Base-by-base conservation (phyloP, 805 yeast species). In the Candida ipomoeae region DNA sequence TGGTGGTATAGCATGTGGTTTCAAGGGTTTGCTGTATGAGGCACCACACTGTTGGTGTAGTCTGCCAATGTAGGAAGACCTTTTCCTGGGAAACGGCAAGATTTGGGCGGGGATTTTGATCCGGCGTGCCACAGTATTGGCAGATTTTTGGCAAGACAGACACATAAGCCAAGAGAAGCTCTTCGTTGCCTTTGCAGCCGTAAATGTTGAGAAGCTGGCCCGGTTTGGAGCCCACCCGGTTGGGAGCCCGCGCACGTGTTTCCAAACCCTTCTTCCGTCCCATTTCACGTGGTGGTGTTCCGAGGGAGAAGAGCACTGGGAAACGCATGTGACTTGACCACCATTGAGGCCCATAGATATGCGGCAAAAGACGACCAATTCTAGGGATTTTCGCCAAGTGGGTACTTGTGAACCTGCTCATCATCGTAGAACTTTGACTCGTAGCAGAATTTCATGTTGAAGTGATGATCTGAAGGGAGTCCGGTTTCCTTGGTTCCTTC, bases 181-280 rank as follows among this genome's bases (percentile, higher is more conserved):
- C 96, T 55, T 87, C 95, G 60, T 89, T 89, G 0, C 94, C 85
- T 65, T 89, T 90, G 48, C 87, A 81, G 2, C 97, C 97, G 65
- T 91, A 90, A 65, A 88, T 87, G 62, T 90, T 90, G 67, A 68
- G 87, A 1, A 91, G 54, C 2, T 67, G 63, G 1, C 78, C 79
- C 1, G 33, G 14, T 18, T 53, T 55, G 2, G 50, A 44, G 31
- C 6, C 49, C 3, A n/a, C 78, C 79, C 1, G 33, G 14, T 18
- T 53, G 55, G 2, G 50, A 44, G 31, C 6, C 49, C 3, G 71
- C 64, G 15, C 71, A 39, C 42, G 14, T 14, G n/a, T 23, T 23
- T 13, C 3, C 32, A 14, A 80, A 77, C 8, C 10, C 23, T 6
- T 42, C 50, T 20, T 40, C 26, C 2, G 60, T 60, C 0, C 38